These are phyloP conservation scores for Copromyces sp. DNA, from an alignment of 495 filamentous ascomycete genomes.

Conservation along the genomic window DNA sequence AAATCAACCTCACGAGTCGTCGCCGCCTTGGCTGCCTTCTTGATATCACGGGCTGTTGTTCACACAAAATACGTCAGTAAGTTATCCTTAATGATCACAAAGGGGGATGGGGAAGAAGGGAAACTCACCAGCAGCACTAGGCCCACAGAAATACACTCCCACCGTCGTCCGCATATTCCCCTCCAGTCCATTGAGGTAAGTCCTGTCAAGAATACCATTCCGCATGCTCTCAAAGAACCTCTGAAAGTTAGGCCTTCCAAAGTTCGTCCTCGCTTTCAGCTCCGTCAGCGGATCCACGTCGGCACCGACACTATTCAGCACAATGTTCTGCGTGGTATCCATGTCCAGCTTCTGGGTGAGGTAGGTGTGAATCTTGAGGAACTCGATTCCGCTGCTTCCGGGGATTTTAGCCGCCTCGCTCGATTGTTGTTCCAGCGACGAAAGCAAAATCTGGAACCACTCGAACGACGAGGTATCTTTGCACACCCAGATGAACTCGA, in stretches of 20 bases:
- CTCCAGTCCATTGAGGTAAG: slow-evolving; percentile 75
- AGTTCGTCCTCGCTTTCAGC: slow-evolving; percentile 81
- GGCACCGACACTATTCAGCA: slow-evolving; percentile 85
- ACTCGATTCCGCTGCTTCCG: slow-evolving; percentile 61
- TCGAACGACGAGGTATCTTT: slow-evolving; percentile 93
- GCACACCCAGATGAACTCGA: slow-evolving; percentile 99
- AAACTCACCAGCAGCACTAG: slow-evolving; percentile 38
- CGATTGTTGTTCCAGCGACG: slow-evolving; percentile 81
- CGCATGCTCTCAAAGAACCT: slow-evolving; percentile 77
- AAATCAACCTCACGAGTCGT: slow-evolving; percentile 74
- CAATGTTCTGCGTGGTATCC: slow-evolving; percentile 91
- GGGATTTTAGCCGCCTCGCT: slow-evolving; percentile 51
- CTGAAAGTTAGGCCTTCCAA: slow-evolving; percentile 85
- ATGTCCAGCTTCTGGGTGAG: slow-evolving; percentile 87
- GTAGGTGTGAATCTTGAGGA: slow-evolving; percentile 96
- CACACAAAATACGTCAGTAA: slow-evolving; percentile 18
- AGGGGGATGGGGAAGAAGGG: background rate
- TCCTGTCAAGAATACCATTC: slow-evolving; percentile 72
- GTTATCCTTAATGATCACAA: background rate
- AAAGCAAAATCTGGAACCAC: slow-evolving; percentile 94
- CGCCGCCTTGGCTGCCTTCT: slow-evolving; percentile 60
- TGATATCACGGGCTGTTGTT: slow-evolving; percentile 69
- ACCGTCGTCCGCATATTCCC: slow-evolving; percentile 66
- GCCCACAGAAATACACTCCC: slow-evolving; percentile 95
- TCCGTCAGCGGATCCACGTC: slow-evolving; percentile 86